Evolutionary conservation across 768 basidiomycete genomes (phyloP), one percentile per base, ranked within the genome.

Genomic region (Leucosporidium creatinivorum): DNA sequence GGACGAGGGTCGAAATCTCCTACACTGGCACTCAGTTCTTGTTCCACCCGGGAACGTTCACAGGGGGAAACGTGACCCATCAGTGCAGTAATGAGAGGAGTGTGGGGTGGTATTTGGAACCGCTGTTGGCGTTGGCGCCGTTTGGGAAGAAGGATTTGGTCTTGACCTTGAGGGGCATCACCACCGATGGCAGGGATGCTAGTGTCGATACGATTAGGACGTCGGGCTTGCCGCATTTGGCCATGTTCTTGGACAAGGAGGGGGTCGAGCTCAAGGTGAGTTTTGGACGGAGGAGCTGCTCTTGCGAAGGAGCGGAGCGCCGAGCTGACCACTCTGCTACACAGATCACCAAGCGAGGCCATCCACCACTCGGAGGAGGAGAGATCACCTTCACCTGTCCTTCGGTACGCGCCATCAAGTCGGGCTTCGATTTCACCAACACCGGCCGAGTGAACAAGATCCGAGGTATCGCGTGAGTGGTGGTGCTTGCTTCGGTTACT

Each of bases 271-370:
- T 99, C 28, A 83, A 89, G 76, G 91, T 91, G 76, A 62, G 83
- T 76, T 1, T 59, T 26, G 18, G 47, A 17, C 7, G 26, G 47
- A 21, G 26, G 13, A 15, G 33, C 33, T 33, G 33, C 33, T 33
- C 15, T 3, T 31, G 48, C 36, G 23, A 23, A 17, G 25, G 44
- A 0, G n/a, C n/a, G 18, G 7, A n/a, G 36, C 39, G 39, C 39
- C 39, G 25, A 56, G 48, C 57, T 73, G 48, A 65, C 51, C 28
- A 26, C 39, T 44, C 39, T 44, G 15, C 28, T 30, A 52, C 44
- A n/a, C 66, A 93, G 89, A 96, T 99, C 65, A 93, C 89, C 78
- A 94, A 88, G 75, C 86, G 96, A n/a, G 96, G 96, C 2, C 85
- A 92, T 26, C 82, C 89, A 47, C 96, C 96, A 5, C 82, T 83